Evolutionary conservation across 1,139 yeast species (phyloP), one percentile per base, ranked within the genome.

Genomic region (Debaryomyces psychrophilus): DNA sequence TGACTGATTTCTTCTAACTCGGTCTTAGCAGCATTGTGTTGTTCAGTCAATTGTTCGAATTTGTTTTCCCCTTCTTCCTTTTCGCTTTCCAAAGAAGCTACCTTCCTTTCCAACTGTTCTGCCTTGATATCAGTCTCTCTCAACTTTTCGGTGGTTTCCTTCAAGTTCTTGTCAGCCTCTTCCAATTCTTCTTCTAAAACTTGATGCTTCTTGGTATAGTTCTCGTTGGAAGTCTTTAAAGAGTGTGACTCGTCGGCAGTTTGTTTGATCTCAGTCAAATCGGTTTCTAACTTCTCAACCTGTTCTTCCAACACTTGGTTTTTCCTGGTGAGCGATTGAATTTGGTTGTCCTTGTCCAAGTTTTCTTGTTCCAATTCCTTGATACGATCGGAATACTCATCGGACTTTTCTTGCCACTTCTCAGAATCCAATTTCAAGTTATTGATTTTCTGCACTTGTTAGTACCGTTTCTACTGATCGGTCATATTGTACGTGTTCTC

Each of bases 51-150:
- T 64, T 90, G 97, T 76, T 93, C 98, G 65, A 78, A 87, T 76
- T 90, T 90, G 77, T 82, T 82, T 77, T 93, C 99, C 82, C 89
- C 81, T 52, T 87, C 90, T 61, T 90, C 95, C 73, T 89, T 90
- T 76, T 93, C 98, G 56, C 85, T 77, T 76, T 93, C 98, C 64
- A 92, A 81, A 26, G 96, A 88, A 48, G 90, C 81, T 51, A 93
- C 96, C 76, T 88, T 90, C 76, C 97, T 89, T 75, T 92, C 97
- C 71, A 90, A 82, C 73, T 90, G 96, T 74, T 95, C 99, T 55
- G 95, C 95, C 77, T 90, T 90, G 75, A 95, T 85, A 65, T 95
- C 99, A 51, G 96, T 85, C 68, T 90, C 96, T 71, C 97, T 90
- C 69, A 92, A 82, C 77, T 90, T 90, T 64, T 87, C 92, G 56